Evolutionary conservation across 2,329 filamentous ascomycete genomes (phyloP), one percentile per base, ranked within the genome.

Genomic region (Neonectria ditissima): DNA sequence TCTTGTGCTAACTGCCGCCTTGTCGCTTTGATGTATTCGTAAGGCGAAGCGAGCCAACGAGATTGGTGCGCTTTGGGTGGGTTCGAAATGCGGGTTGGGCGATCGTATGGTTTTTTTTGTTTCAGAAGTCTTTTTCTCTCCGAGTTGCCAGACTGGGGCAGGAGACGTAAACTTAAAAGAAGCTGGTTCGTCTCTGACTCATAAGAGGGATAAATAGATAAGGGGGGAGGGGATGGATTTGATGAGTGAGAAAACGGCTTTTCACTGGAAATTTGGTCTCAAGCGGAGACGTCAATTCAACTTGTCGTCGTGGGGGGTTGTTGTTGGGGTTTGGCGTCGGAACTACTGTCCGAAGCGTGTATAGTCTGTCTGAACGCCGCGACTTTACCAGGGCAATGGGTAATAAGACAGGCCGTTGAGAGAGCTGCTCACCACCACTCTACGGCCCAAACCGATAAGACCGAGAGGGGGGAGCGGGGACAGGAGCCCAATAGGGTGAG

Each of bases 41-140:
- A 44, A 30, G 26, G 55, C 52, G 55, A 58, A 44, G 48, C 54
- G 60, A 63, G 34, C 43, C 18, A 26, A 58, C 32, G 28, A 63
- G 60, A 63, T 58, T 63, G 60, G 55, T 58, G 54, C 55, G 26
- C 37, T 14, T 48, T 56, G 54, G 54, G 54, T 22, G 54, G 32
- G 37, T 9, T 41, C 20, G 32, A 41, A 24, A 28, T 22, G 44
- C 55, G 24, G 16, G 55, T 20, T 57, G 32, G 22, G 41, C 24
- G 39, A 54, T 41, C 26, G 52, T 51, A 48, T 55, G 52, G 55
- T 45, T 58, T 32, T 47, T 37, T 54, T 24, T 32, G n/a, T n/a
- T 26, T 26, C 6, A 6, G 24, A 26, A 6, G 24, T 26, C 24
- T 30, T 8, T 37, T 18, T 30, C 37, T n/a, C 37, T 55, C 47